Percentiles rank a stretch among this genome's conserved stretches.
Evolutionary conservation across 164 flowering plant species (phyloP).

Genomic region (Sedum album): DNA sequence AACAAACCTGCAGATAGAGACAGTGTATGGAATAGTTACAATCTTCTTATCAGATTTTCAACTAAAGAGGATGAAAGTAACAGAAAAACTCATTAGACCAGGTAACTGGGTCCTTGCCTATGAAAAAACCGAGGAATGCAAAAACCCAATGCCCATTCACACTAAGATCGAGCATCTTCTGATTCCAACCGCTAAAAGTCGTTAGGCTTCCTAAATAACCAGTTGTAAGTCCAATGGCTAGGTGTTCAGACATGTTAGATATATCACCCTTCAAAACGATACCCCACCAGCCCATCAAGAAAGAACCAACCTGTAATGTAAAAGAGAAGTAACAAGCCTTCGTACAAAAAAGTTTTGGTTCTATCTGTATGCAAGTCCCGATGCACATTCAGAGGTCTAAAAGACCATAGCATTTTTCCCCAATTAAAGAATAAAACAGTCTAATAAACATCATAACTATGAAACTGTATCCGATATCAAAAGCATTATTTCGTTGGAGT

Average conservation of each 20-base stretch:
- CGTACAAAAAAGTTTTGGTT: too few relatives aligned
- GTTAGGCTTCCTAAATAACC: slow-evolving; percentile 96
- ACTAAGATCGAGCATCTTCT: slow-evolving; percentile 82
- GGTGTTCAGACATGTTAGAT: slow-evolving; percentile 41
- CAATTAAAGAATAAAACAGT: too few relatives aligned
- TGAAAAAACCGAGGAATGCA: slow-evolving; percentile 41
- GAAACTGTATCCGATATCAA: too few relatives aligned
- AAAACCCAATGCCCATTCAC: slow-evolving; percentile 57
- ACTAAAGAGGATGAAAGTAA: too few relatives aligned
- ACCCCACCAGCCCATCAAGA: slow-evolving; percentile 96
- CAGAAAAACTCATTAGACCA: too few relatives aligned
- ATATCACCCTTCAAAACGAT: slow-evolving; percentile 73
- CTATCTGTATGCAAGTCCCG: too few relatives aligned
- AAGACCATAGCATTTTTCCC: too few relatives aligned
- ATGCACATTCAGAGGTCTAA: too few relatives aligned
- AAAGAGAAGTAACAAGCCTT: not conserved
- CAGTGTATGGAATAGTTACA: too few relatives aligned
- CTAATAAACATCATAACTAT: too few relatives aligned
- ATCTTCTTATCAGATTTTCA: too few relatives aligned
- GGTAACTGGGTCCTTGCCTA: slow-evolving; percentile 42
- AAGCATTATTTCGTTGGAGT: too few relatives aligned
- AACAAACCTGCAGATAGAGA: slow-evolving; percentile 54
- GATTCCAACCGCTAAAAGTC: slow-evolving; percentile 98
- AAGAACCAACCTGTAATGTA: slow-evolving; percentile 67
- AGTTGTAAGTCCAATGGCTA: slow-evolving; percentile 76